Percentiles rank a stretch among this genome's conserved stretches.
Evolutionary conservation across 805 yeast genomes (phyloP).

Genomic region (Cyberlindnera xylosilytica): DNA sequence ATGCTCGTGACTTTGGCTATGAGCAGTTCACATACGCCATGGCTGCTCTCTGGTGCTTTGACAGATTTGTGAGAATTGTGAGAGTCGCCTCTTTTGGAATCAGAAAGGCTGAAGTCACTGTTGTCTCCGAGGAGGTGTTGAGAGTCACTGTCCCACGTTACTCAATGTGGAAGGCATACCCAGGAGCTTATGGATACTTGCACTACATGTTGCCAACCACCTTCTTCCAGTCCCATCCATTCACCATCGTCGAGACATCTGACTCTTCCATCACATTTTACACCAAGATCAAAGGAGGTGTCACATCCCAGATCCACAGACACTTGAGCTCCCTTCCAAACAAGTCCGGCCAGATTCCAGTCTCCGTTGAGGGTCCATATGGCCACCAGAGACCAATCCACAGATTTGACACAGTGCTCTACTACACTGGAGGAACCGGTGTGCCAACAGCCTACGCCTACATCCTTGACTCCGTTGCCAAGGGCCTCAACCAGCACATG

Average conservation of each 20-base stretch:
- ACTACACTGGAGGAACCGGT: slow-evolving; percentile 53
- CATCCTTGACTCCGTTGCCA: slow-evolving; percentile 27
- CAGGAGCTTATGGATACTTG: slow-evolving; percentile 59
- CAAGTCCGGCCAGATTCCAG: slow-evolving; percentile 26
- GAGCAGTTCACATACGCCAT: slow-evolving; percentile 37
- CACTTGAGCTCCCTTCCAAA: slow-evolving; percentile 28
- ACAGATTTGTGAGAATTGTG: slow-evolving; percentile 42
- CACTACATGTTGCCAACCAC: slow-evolving; percentile 48
- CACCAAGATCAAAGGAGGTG: slow-evolving; percentile 55
- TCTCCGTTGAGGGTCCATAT: slow-evolving; percentile 64
- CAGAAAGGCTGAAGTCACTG: slow-evolving; percentile 23
- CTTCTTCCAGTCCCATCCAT: slow-evolving; percentile 75
- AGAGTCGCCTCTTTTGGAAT: slow-evolving; percentile 25
- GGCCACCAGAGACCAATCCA: slow-evolving; percentile 40
- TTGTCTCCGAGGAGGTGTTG: slow-evolving; percentile 40
- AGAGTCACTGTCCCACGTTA: slow-evolving; percentile 38
- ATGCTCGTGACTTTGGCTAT: slow-evolving; percentile 49
- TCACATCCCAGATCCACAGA: slow-evolving; percentile 31
- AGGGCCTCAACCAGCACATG: slow-evolving; percentile 28
- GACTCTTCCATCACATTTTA: slow-evolving; percentile 39
- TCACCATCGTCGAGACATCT: slow-evolving; percentile 49
- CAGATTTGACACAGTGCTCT: slow-evolving; percentile 37
- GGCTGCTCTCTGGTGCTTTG: slow-evolving; percentile 46
- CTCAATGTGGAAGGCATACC: slow-evolving; percentile 46
- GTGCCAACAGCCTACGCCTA: slow-evolving; percentile 47